phyloP scores from a whole-genome alignment of 164 flowering plant species.

The Taxillus chinensis region DNA sequence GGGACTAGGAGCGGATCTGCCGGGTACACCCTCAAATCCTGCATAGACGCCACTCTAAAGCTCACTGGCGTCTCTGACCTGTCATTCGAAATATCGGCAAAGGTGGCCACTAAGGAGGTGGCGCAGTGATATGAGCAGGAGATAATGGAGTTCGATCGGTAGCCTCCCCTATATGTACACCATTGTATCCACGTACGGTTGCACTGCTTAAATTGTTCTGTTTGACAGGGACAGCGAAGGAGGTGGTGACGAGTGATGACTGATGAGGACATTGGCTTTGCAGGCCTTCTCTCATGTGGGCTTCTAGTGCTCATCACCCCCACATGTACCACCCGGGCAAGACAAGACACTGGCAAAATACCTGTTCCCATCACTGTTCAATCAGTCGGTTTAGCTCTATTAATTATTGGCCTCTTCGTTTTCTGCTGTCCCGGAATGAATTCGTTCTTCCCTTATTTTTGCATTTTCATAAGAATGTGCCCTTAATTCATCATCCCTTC shows the following conservation, averaged over 20 bases:
- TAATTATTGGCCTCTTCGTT: no score
- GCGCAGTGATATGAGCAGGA: slow-evolving; percentile 40
- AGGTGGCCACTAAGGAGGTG: slow-evolving; percentile 45
- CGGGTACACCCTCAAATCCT: slow-evolving; percentile 7
- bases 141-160: slow-evolving; percentile 64
- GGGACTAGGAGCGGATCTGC: no score
- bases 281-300: slow-evolving; percentile 28
- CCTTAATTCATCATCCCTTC: no score
- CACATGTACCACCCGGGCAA: slow-evolving; percentile 45
- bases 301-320: slow-evolving; percentile 36
- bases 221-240: slow-evolving; percentile 23
- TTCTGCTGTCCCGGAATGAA: no score
- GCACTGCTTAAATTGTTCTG: slow-evolving; percentile 49
- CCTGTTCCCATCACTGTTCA: slow-evolving; percentile 36
- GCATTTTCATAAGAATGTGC: no score
- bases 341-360: slow-evolving; percentile 59
- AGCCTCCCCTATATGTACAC: slow-evolving; percentile 45
- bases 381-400: slow-evolving; percentile 29
- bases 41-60: slow-evolving; percentile 30
- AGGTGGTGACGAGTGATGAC: slow-evolving; percentile 3
- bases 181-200: slow-evolving; percentile 38
- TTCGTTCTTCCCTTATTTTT: no score
- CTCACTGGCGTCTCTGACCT: slow-evolving; percentile 28
- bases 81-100: slow-evolving; percentile 41
- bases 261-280: no score